Evolutionary conservation across 179 eudicot genomes (phyloP).

Genomic region (Beta macrorhiza): DNA sequence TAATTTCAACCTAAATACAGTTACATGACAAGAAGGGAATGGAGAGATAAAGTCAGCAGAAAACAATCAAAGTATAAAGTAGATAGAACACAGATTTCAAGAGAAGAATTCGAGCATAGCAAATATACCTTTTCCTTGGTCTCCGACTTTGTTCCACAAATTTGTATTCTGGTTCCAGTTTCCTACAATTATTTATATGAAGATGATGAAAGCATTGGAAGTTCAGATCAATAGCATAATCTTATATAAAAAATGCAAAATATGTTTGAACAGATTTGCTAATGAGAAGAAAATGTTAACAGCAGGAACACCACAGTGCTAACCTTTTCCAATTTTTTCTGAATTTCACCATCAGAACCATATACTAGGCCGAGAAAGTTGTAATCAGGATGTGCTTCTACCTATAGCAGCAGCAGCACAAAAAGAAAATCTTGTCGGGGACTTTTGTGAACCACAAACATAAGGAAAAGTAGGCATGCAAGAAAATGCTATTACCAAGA

Average conservation of each 20-base stretch:
- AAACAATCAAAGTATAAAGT: conserved; percentile 5
- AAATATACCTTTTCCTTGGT: conserved; percentile 52
- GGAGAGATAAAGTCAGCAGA: not conserved
- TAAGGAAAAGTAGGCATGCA: not conserved
- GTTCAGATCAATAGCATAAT: not conserved
- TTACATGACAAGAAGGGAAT: conserved; percentile 10
- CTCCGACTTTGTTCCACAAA: conserved; percentile 60
- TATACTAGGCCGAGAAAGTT: conserved; percentile 69
- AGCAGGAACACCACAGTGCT: not conserved
- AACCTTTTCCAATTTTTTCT: conserved; percentile 90
- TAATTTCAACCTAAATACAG: conserved; percentile 54
- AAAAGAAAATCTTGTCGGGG: conserved; percentile 1
- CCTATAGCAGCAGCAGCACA: conserved; percentile 39
- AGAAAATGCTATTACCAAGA: conserved; percentile 1
- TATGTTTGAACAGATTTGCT: not conserved
- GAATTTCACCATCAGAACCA: conserved; percentile 71
- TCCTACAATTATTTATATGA: conserved; percentile 45
- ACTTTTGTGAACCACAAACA: not conserved
- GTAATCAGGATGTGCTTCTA: conserved; percentile 71
- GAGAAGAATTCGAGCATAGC: not conserved
- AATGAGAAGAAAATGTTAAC: conserved; percentile 1
- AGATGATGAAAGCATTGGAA: conserved; percentile 10
- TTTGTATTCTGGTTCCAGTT: conserved; percentile 79
- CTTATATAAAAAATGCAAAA: not conserved
- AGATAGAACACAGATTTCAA: not conserved